phyloP scores from a whole-genome alignment of 345 rosid species.

The Anacardium occidentale region DNA sequence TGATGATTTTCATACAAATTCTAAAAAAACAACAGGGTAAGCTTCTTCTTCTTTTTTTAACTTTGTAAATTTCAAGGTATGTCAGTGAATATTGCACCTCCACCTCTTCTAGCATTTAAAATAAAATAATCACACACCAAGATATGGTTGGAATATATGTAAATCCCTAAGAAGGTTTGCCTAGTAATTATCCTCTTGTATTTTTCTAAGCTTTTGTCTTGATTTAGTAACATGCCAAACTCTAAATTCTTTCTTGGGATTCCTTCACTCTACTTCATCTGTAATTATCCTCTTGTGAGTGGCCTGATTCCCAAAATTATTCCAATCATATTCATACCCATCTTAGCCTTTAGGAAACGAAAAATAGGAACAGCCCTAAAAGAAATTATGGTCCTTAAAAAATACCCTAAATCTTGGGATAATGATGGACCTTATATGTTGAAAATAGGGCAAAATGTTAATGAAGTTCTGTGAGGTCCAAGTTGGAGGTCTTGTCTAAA shows the following conservation, averaged over 20 bases:
- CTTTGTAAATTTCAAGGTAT: constrained; percentile 41
- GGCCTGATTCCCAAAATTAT: constrained; percentile 24
- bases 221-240: constrained; percentile 86
- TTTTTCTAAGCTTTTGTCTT: constrained; percentile 52
- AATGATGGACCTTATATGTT: background rate
- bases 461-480: constrained; percentile 48
- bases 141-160: constrained; percentile 35
- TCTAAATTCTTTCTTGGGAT: constrained; percentile 72
- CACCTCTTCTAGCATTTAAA: constrained; percentile 16
- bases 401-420: background rate
- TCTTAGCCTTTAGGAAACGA: background rate
- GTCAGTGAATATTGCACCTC: constrained; percentile 31
- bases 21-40: constrained; percentile 13
- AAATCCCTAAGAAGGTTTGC: constrained; percentile 45
- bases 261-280: constrained; percentile 42
- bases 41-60: constrained; percentile 14
- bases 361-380: background rate
- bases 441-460: constrained; percentile 25
- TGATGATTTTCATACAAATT: constrained; percentile 58
- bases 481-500: constrained; percentile 55
- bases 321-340: constrained; percentile 30
- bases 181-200: constrained; percentile 44
- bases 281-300: constrained; percentile 17
- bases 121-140: constrained; percentile 9
- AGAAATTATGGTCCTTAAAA: background rate